Evolutionary conservation across 176 grass and related monocot genomes (phyloP), one percentile per base, ranked within the genome.

Genomic region (Puya raimondii): DNA sequence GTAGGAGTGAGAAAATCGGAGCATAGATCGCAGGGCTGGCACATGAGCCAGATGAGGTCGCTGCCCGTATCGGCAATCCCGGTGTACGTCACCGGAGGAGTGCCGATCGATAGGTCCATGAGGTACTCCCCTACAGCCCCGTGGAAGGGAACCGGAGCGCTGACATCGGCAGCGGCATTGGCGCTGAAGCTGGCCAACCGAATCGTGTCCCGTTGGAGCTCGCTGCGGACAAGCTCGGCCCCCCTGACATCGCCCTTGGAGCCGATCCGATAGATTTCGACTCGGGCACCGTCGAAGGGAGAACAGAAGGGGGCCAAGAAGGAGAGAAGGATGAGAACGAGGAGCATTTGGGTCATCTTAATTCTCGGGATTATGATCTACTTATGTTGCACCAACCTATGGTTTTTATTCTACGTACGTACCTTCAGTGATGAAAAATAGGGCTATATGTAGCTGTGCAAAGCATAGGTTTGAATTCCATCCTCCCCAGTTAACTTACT

Each of bases 61-160:
- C 75, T 78, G 27, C 66, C 66, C 2, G 66, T 78, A 61, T 78
- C 75, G 15, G 47, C 68, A 29, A 66, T 61, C 2, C 51, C 66
- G 22, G 47, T 54, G 53, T 70, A 47, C 14, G 22, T 54, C 3
- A 67, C 29, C 3, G 73, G 78, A 2, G 83, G 73, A 1, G 72
- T 78, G 0, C 78, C 78, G 12, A 86, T 73, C 51, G 51, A 48
- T 22, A 86, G 83, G 57, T 67, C 64, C 51, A 78, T 72, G 0
- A 68, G 47, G 68, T 86, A 86, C 57, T 77, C 78, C 22, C 23
- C 20, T 0, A 70, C 21, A 65, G 33, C 22, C 0, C 53, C 51
- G 16, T 13, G 52, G 12, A 56, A 12, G 3, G 52, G 52, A 3
- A 16, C 11, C 12, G 0, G 11, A 12, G 2, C 52, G 12, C 16